A percentile compares a stretch with the other conserved stretches of the same genome.
These are phyloP conservation scores for Beauveria bassiana DNA, from an alignment of 2,329 filamentous ascomycete species.

Conservation along the genomic window DNA sequence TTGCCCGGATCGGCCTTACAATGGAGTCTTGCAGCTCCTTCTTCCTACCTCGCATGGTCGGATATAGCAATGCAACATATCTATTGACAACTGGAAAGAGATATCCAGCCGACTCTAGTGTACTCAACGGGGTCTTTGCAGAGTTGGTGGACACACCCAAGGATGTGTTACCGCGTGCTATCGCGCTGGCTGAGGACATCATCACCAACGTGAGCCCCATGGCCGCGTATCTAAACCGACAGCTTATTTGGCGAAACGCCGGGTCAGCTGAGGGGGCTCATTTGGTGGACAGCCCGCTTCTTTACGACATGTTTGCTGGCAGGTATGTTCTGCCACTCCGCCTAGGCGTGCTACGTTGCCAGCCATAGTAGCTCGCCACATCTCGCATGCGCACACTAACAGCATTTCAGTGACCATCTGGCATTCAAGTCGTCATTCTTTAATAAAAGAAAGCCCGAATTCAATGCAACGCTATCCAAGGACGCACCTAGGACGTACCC, in stretches of 20 bases:
- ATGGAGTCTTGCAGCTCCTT: conserved; percentile 15
- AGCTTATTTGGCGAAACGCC: conserved; percentile 12
- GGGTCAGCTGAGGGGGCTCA: conserved; percentile 6
- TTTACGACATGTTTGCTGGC: conserved; percentile 10
- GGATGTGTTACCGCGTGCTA: conserved; percentile 10
- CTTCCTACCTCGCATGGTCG: conserved; percentile 14
- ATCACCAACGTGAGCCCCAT: conserved; percentile 8
- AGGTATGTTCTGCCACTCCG: background rate
- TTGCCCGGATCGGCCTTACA: conserved; percentile 13
- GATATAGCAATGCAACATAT: conserved; percentile 13
- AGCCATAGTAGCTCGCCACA: too few species aligned
- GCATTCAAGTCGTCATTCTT: conserved; percentile 9
- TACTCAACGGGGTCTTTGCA: conserved; percentile 3
- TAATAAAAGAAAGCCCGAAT: background rate
- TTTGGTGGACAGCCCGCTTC: conserved; percentile 9
- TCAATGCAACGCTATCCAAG: background rate
- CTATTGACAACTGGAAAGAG: conserved; percentile 11
- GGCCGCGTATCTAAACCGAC: conserved; percentile 6
- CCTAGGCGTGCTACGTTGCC: too few species aligned
- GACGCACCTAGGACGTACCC: background rate
- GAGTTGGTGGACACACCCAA: conserved; percentile 6
- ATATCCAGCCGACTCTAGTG: conserved; percentile 3
- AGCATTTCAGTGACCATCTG: background rate
- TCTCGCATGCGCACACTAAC: background rate
- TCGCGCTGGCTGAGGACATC: conserved; percentile 10